A percentile compares a stretch with the other conserved stretches of the same genome.
Evolutionary conservation across 2,329 filamentous ascomycete genomes (phyloP).

Genomic region (Xylaria polymorpha): DNA sequence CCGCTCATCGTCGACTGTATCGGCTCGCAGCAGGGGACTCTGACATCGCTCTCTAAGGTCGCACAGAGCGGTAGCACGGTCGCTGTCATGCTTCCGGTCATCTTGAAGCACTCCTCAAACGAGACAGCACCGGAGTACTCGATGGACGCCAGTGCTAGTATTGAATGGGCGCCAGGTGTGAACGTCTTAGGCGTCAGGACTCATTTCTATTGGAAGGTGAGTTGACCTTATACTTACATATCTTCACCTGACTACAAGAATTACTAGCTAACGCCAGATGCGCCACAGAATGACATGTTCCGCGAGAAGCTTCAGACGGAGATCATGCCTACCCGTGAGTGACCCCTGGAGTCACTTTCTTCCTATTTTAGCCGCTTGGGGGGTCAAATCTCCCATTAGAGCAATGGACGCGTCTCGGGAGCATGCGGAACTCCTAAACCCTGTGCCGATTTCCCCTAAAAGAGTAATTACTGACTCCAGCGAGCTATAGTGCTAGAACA

Average conservation of each 20-base stretch:
- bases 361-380: no score
- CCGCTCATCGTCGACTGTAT: constrained; percentile 68
- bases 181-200: constrained; percentile 65
- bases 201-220: constrained; percentile 62
- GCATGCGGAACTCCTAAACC: no score
- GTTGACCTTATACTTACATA: constrained; percentile 36
- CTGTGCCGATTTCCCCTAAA: no score
- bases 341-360: no score
- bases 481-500: constrained; percentile 56
- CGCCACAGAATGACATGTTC: constrained; percentile 63
- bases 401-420: no score
- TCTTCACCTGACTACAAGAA: not conserved
- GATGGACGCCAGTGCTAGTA: constrained; percentile 61
- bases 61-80: constrained; percentile 62
- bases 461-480: no score
- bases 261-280: not conserved
- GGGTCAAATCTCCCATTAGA: no score
- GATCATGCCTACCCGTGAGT: constrained; percentile 66
- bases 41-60: constrained; percentile 62
- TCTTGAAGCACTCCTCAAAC: constrained; percentile 63
- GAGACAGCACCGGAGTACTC: constrained; percentile 62
- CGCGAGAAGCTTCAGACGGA: constrained; percentile 65
- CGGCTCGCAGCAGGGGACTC: constrained; percentile 59
- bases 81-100: constrained; percentile 70
- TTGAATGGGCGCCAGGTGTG: constrained; percentile 65